Evolutionary conservation across 306 rosid genomes (phyloP), one percentile per base, ranked within the genome.

Genomic region (Glycyrrhiza uralensis): DNA sequence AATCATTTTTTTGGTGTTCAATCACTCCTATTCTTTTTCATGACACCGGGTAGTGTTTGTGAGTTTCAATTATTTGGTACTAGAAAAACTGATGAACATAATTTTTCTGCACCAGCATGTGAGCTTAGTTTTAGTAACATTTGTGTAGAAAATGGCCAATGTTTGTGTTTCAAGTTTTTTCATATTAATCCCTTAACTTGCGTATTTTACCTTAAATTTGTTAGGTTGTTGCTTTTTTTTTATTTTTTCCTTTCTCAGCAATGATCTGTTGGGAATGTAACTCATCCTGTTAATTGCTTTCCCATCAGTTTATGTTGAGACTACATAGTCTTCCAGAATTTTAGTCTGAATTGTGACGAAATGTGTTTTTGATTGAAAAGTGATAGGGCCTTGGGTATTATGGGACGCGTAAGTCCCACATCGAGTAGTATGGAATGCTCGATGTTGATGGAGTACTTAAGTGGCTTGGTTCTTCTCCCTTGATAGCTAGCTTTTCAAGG

Each of bases 161-260:
- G 22, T 11, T 50, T 54, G 58, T 61, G 72, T 32, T 79, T 56
- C 57, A 36, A 65, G 49, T 45, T 24, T 7, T 33, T 55, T 66
- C 30, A 41, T 33, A 22, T 32, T 71, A 72, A 58, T 59, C 44
- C 35, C 32, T 19, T 44, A 15, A 14, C 14, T 35, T 23, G 6
- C 19, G 22, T 55, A 39, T 19, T 20, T 23, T 24, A 36, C 20
- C 15, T 41, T 2, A 8, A 4, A 28, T 11, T 57, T 58, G 7
- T 76, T 47, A 6, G 11, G 15, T 7, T 46, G 44, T 7, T n/a
- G n/a, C n/a, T n/a, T n/a, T n/a, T n/a, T n/a, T 24, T 50, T 74
- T 41, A 14, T n/a, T 33, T 19, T 7, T 1, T 2, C 46, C 3
- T 12, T 18, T 52, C 55, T 20, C 4, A 5, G 5, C 10, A 19